Evolutionary conservation across 805 yeast genomes (phyloP).

Genomic region (Blastobotrys muscicola): DNA sequence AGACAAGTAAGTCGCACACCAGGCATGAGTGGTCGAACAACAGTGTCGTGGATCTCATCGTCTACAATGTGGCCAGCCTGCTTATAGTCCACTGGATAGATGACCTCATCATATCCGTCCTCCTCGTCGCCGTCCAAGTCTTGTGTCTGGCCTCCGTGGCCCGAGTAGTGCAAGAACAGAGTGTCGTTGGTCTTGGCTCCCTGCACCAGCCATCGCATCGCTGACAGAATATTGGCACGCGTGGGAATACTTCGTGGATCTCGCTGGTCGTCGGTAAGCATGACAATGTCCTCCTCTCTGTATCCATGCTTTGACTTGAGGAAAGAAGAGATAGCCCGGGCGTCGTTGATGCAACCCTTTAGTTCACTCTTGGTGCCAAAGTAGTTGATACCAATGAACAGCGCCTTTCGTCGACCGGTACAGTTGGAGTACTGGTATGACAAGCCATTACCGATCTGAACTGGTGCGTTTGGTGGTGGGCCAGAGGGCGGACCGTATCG

Average conservation of each 20-base stretch:
- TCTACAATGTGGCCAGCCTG: slow-evolving; percentile 59
- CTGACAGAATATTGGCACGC: slow-evolving; percentile 58
- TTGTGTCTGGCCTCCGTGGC: slow-evolving; percentile 72
- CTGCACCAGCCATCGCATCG: slow-evolving; percentile 72
- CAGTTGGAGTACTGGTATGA: slow-evolving; percentile 55
- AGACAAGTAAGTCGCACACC: slow-evolving; percentile 74
- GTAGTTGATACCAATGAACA: slow-evolving; percentile 72
- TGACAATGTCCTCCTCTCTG: slow-evolving; percentile 30
- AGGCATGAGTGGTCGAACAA: slow-evolving; percentile 59
- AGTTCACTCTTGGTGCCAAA: slow-evolving; percentile 51
- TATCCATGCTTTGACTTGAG: slow-evolving; percentile 31
- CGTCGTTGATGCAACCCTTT: slow-evolving; percentile 78
- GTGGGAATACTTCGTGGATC: slow-evolving; percentile 46
- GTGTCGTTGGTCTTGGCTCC: slow-evolving; percentile 72
- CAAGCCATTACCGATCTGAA: slow-evolving; percentile 11
- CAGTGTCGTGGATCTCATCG: slow-evolving; percentile 60
- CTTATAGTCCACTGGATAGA: slow-evolving; percentile 67
- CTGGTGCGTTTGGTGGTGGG: slow-evolving; percentile 7
- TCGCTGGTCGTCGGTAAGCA: slow-evolving; percentile 33
- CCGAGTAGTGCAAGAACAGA: slow-evolving; percentile 73
- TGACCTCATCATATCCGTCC: slow-evolving; percentile 62
- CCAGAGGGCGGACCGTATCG: slow-evolving; percentile 9
- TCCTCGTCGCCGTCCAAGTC: slow-evolving; percentile 70
- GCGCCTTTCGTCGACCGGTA: slow-evolving; percentile 63
- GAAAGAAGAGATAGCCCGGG: slow-evolving; percentile 34